Conservation (phyloP, 2,329 filamentous ascomycete species). For the Cordyceps militaris region DNA sequence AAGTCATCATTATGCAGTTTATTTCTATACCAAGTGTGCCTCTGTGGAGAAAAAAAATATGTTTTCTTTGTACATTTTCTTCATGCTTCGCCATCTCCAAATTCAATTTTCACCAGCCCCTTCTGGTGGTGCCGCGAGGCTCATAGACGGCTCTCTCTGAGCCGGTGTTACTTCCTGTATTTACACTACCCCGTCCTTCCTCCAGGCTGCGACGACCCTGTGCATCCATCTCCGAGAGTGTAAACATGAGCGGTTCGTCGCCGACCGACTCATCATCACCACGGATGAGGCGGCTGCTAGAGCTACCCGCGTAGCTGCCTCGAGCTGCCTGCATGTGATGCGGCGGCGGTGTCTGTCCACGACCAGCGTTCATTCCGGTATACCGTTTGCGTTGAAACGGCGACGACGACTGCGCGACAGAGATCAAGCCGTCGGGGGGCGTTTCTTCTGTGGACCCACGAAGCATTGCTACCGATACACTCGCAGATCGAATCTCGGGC, state of each 20-base stretch:
- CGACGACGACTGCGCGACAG: slow-evolving; percentile 33
- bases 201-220: slow-evolving; percentile 53
- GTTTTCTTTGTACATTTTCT: neutral
- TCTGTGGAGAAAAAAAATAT: neutral
- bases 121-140: slow-evolving; percentile 27
- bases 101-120: slow-evolving; percentile 28
- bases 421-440: slow-evolving; percentile 38
- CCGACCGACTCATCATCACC: slow-evolving; percentile 47
- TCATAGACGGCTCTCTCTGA: slow-evolving; percentile 35
- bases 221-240: slow-evolving; percentile 63
- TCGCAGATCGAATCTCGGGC: slow-evolving; percentile 33
- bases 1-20: neutral
- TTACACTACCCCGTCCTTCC: slow-evolving; percentile 35
- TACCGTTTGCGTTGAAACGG: slow-evolving; percentile 42
- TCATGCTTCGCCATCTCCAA: slow-evolving; percentile 1
- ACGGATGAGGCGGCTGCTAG: slow-evolving; percentile 30
- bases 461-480: slow-evolving; percentile 32
- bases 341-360: slow-evolving; percentile 34
- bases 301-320: slow-evolving; percentile 40
- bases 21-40: neutral
- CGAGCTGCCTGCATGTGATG: slow-evolving; percentile 30
- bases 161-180: slow-evolving; percentile 28
- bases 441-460: slow-evolving; percentile 40
- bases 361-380: slow-evolving; percentile 30
- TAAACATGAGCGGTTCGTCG: slow-evolving; percentile 65